Conservation (phyloP, 179 eudicot species). For the Silene coronaria region DNA sequence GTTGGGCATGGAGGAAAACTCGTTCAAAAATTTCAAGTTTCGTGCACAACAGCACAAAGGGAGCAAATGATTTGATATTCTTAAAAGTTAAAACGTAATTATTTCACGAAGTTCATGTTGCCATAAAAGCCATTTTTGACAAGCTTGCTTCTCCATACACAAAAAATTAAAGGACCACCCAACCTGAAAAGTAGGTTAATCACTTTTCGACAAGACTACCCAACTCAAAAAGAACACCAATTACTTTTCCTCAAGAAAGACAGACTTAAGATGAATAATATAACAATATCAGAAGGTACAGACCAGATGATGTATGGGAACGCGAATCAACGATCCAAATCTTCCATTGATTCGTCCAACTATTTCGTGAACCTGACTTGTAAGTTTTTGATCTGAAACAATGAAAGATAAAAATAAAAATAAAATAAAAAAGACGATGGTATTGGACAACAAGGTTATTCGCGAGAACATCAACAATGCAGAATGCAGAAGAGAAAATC, state of each 20-base stretch:
- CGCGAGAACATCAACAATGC: neutral
- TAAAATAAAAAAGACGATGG: neutral
- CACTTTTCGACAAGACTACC: no score
- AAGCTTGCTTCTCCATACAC: no score
- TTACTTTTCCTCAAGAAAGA: no score
- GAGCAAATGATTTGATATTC: neutral
- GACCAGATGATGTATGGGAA: slow-evolving; percentile 88
- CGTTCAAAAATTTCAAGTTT: no score
- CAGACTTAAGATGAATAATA: neutral
- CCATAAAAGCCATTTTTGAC: neutral
- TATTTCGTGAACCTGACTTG: slow-evolving; percentile 91
- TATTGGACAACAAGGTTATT: neutral
- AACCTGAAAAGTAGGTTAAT: neutral
- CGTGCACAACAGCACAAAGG: no score
- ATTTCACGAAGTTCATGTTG: no score
- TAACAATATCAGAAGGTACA: slow-evolving; percentile 15
- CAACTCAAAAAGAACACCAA: neutral
- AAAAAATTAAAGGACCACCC: neutral
- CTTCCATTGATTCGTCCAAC: slow-evolving; percentile 92
- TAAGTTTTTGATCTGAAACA: slow-evolving; percentile 75
- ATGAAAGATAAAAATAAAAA: neutral
- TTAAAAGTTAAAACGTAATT: neutral
- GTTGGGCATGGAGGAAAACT: no score
- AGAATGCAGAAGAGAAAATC: neutral
- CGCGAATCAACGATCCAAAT: slow-evolving; percentile 70